Base-by-base conservation (phyloP, 176 grass and related monocot species). In the Oryza meyeriana region DNA sequence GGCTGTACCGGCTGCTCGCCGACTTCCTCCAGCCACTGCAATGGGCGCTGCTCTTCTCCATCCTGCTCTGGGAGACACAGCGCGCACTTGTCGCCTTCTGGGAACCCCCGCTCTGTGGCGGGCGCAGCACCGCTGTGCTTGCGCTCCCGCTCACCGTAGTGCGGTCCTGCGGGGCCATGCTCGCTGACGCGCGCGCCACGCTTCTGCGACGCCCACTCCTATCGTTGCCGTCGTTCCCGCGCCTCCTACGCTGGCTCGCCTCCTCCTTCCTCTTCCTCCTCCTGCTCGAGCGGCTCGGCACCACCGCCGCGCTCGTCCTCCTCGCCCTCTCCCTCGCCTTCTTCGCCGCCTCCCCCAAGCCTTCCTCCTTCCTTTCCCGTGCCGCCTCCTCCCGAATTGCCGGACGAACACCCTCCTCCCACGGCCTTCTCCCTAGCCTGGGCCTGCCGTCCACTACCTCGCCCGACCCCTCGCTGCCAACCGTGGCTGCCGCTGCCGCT, bases 11-110 rank as follows among this genome's bases (percentile, higher is more conserved):
- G 22, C 96, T 99, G 29, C 91, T 99, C 20, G 81, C 93, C 48
- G 96, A 99, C 85, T 99, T 99, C 93, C 85, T 99, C 71, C 91
- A 93, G n/a, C 96, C 96, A 58, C 89, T 99, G 81, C 91, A 88
- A 73, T 94, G 96, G 96, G 96, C 96, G 63, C 83, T 99, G 64
- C 90, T 99, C 77, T 99, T 93, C 91, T 99, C 96, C 32, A 88
- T 99, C 72, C 93, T 93, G 45, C 96, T 99, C 67, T 89, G 96
- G 1, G 89, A 95, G 91, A 90, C 94, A 32, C 93, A 95, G 81
- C 83, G 45, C 74, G 86, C 90, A 36, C 86, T 99, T 20, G 96
- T 95, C 47, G 74, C 91, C 63, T 99, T 99, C 89, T 99, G 96
- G 96, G 75, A 87, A 47, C 89, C 83, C 6, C 89, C 93, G 27